phyloP scores from a whole-genome alignment of 2,329 filamentous ascomycete species.

The Metarhizium album region DNA sequence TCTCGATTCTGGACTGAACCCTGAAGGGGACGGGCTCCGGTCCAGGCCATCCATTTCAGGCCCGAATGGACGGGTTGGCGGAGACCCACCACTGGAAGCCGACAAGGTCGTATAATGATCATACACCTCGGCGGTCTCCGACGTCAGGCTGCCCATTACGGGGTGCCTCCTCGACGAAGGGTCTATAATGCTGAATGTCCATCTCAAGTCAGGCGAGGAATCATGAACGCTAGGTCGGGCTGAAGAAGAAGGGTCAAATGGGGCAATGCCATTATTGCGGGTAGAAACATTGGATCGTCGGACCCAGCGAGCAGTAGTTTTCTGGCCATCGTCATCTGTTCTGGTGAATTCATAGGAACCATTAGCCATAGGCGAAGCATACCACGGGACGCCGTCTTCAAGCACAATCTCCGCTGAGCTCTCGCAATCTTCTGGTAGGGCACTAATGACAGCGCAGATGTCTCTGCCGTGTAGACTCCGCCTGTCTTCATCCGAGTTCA shows the following conservation, averaged over 20 bases:
- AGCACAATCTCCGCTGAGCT: constrained; percentile 56
- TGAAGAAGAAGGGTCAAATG: constrained; percentile 11
- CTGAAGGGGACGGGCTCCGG: constrained; percentile 12
- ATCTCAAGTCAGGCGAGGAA: constrained; percentile 39
- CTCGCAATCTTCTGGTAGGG: constrained; percentile 35
- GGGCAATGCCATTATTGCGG: constrained; percentile 8
- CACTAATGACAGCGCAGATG: constrained; percentile 59
- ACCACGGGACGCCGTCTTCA: constrained; percentile 50
- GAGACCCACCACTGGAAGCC: constrained; percentile 35
- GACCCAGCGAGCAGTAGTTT: constrained; percentile 59
- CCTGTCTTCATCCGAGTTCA: constrained; percentile 32
- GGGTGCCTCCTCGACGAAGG: constrained; percentile 60
- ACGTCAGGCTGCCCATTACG: constrained; percentile 58
- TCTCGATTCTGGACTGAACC: constrained; percentile 17
- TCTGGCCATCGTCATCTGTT: constrained; percentile 45
- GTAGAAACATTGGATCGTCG: constrained; percentile 26
- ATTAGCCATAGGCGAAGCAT: constrained; percentile 37
- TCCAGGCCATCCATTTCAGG: constrained; percentile 12
- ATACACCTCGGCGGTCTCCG: constrained; percentile 54
- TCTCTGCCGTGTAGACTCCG: constrained; percentile 36
- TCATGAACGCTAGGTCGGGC: constrained; percentile 15
- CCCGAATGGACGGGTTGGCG: constrained; percentile 30
- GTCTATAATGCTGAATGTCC: constrained; percentile 69
- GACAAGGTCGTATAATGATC: constrained; percentile 54
- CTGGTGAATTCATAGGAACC: constrained; percentile 58